These are phyloP conservation scores for Thalassiosira ordinaria DNA, from an alignment of 352 stramenopile species.

Conservation along the genomic window DNA sequence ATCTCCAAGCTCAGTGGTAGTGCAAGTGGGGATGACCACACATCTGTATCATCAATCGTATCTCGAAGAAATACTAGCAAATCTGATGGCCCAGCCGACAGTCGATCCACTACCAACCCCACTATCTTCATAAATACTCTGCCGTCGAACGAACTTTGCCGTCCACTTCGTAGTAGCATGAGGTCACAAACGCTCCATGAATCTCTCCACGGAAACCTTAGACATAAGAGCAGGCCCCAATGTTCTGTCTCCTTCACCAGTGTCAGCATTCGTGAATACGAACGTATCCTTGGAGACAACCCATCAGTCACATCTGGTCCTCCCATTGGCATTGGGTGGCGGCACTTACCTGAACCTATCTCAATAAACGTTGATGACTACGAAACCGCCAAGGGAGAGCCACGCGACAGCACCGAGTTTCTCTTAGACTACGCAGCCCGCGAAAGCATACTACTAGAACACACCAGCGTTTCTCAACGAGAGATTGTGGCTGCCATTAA, in stretches of 20 bases:
- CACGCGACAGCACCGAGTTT: conserved; percentile 33
- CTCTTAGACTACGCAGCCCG: conserved; percentile 42
- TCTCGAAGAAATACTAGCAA: no score
- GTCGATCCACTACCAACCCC: conserved; percentile 32
- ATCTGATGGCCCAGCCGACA: no score
- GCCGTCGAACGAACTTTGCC: not conserved
- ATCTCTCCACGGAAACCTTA: conserved; percentile 25
- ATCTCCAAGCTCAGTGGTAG: no score
- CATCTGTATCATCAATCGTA: no score
- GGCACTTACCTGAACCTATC: conserved; percentile 57
- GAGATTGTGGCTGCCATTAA: conserved; percentile 69
- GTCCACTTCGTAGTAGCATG: conserved; percentile 43
- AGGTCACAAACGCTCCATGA: conserved; percentile 41
- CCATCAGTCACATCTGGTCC: conserved; percentile 69
- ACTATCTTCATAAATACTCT: conserved; percentile 35
- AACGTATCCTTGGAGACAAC: conserved; percentile 76
- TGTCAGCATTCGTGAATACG: conserved; percentile 73
- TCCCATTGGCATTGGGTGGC: conserved; percentile 76
- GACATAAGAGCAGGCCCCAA: not conserved
- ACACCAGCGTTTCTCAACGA: conserved; percentile 46
- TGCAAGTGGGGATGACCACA: no score
- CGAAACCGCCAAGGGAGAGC: conserved; percentile 48
- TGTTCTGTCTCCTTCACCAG: conserved; percentile 39
- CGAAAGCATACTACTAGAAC: conserved; percentile 41
- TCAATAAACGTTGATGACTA: conserved; percentile 61